Conservation (phyloP, 1,139 yeast species). For the Taphrina pruni region DNA sequence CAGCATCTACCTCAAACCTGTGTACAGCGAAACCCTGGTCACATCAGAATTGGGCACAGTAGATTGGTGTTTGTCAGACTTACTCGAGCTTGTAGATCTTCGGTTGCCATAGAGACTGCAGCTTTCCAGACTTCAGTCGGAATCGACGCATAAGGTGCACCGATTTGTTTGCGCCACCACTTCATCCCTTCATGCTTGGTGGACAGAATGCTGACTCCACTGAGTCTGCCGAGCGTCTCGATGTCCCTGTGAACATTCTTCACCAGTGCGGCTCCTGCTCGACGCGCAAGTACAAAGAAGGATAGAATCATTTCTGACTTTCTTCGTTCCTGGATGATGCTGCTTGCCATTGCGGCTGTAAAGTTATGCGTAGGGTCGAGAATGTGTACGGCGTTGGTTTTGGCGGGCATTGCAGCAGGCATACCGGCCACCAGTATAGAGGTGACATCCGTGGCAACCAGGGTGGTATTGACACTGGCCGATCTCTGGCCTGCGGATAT, state of each 20-base stretch:
- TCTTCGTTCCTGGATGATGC: neutral
- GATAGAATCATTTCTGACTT: conserved; percentile 8
- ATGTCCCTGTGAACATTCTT: conserved; percentile 12
- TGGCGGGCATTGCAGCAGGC: neutral
- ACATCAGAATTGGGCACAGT: neutral
- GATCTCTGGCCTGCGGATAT: too few relatives aligned
- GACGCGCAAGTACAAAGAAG: conserved; percentile 3
- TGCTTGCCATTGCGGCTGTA: neutral
- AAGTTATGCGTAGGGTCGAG: conserved; percentile 15
- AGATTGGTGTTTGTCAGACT: neutral
- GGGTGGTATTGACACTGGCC: neutral
- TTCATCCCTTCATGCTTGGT: conserved; percentile 11
- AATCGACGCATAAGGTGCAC: neutral
- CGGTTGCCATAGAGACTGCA: conserved; percentile 13
- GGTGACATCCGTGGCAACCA: neutral
- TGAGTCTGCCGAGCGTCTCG: conserved; percentile 3
- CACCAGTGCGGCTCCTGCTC: conserved; percentile 14
- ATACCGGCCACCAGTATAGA: neutral
- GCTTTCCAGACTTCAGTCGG: conserved; percentile 11
- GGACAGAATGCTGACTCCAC: neutral
- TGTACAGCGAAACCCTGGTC: conserved; percentile 14
- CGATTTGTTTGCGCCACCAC: conserved; percentile 14
- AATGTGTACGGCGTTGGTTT: neutral
- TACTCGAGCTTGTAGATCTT: conserved; percentile 11
- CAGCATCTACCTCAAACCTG: conserved; percentile 13